phyloP scores from a whole-genome alignment of 331 rosid genomes.

The Quercus lobata region DNA sequence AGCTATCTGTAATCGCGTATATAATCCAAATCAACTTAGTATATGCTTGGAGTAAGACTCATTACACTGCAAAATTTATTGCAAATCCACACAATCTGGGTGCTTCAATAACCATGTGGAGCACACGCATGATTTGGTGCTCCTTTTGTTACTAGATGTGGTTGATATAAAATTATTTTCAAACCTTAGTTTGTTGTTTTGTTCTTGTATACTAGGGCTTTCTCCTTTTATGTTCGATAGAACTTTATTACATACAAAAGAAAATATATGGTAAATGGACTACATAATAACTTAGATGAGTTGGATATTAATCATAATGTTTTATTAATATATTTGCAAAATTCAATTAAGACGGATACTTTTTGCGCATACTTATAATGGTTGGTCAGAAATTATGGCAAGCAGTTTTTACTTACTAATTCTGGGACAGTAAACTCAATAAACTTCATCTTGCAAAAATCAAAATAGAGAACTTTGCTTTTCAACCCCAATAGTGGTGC shows the following conservation, averaged over 20 bases:
- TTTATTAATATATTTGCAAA: neutral
- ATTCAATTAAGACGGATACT: neutral
- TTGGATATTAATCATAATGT: neutral
- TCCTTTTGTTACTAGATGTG: neutral
- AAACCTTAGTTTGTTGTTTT: no score
- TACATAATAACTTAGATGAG: neutral
- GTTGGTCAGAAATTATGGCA: neutral
- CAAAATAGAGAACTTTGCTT: slow-evolving; percentile 1
- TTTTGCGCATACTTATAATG: neutral
- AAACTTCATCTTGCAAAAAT: neutral
- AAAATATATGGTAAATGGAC: neutral
- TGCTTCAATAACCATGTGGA: neutral
- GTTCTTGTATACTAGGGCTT: no score
- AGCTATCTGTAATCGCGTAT: no score
- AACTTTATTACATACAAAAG: no score
- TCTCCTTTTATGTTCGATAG: no score
- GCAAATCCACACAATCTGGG: no score
- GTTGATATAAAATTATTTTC: neutral
- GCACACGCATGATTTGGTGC: neutral
- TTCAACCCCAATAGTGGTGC: neutral
- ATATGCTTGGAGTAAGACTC: no score
- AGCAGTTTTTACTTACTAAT: neutral
- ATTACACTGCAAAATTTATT: no score
- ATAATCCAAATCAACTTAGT: no score
- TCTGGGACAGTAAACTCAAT: neutral